Conservation (phyloP, 306 rosid genomes). For the Quercus berberidifolia region DNA sequence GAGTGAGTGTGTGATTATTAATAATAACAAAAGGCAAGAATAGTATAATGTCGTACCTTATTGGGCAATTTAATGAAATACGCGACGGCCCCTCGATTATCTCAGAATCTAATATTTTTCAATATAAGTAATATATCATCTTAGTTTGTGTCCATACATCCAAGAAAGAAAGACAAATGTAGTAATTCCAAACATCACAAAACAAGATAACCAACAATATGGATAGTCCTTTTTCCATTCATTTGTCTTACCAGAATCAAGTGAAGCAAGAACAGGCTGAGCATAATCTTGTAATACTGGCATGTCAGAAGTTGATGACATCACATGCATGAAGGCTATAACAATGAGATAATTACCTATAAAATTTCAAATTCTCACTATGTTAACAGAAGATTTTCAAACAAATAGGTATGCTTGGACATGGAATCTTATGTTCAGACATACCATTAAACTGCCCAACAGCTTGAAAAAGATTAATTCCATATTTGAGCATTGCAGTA, state of each 20-base stretch:
- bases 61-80: background rate
- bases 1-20: too few species aligned
- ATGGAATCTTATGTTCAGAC: background rate
- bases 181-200: background rate
- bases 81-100: background rate
- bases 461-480: background rate
- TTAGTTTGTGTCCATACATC: background rate
- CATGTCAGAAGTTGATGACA: background rate
- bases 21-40: background rate
- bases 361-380: background rate
- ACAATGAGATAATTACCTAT: background rate
- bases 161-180: background rate
- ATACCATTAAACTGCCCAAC: background rate
- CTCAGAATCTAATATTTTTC: background rate
- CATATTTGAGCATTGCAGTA: conserved; percentile 4
- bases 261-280: background rate
- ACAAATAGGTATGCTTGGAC: background rate
- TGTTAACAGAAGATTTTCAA: background rate
- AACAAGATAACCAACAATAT: background rate
- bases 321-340: background rate
- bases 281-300: background rate
- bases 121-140: background rate
- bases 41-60: background rate
- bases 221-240: background rate
- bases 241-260: background rate